Conservation (phyloP, 805 yeast species). For the Ogataea haglerorum region DNA sequence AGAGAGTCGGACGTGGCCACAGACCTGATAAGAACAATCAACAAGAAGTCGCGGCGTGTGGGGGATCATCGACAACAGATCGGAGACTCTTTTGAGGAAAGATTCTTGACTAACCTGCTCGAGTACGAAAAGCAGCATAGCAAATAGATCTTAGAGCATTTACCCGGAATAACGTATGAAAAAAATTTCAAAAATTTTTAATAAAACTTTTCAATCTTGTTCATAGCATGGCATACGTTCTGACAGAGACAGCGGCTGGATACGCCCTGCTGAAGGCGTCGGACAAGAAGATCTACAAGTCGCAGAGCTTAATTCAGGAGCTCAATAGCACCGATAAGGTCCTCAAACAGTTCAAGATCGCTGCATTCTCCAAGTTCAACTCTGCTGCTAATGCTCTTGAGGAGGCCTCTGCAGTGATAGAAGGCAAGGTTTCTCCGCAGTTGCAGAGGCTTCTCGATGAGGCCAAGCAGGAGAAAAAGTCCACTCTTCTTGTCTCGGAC, state of each 20-base stretch:
- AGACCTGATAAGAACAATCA: conserved; percentile 22
- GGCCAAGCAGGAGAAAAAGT: conserved; percentile 74
- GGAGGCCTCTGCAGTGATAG: conserved; percentile 88
- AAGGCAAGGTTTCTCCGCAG: conserved; percentile 88
- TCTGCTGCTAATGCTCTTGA: conserved; percentile 96
- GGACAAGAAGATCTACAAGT: conserved; percentile 94
- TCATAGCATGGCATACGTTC: conserved; percentile 69
- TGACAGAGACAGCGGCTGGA: conserved; percentile 98
- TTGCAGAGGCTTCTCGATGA: conserved; percentile 74
- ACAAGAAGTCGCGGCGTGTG: conserved; percentile 11
- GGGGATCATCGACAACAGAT: not conserved
- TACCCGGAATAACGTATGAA: conserved; percentile 10
- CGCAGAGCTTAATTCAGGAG: conserved; percentile 68
- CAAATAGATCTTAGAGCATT: not conserved
- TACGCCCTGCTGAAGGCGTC: conserved; percentile 96
- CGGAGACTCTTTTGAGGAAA: conserved; percentile 1
- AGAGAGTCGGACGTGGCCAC: conserved; percentile 11
- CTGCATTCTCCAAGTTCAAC: conserved; percentile 90
- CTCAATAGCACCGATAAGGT: conserved; percentile 81
- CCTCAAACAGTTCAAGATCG: conserved; percentile 84
- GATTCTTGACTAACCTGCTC: conserved; percentile 6
- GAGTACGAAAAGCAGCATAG: conserved; percentile 3
- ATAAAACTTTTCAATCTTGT: conserved; percentile 9
- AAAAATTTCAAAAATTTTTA: conserved; percentile 14
- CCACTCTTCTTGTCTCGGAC: conserved; percentile 88